Evolutionary conservation across 2,329 filamentous ascomycete species (phyloP).

Genomic region (Bimuria novae-zelandiae): DNA sequence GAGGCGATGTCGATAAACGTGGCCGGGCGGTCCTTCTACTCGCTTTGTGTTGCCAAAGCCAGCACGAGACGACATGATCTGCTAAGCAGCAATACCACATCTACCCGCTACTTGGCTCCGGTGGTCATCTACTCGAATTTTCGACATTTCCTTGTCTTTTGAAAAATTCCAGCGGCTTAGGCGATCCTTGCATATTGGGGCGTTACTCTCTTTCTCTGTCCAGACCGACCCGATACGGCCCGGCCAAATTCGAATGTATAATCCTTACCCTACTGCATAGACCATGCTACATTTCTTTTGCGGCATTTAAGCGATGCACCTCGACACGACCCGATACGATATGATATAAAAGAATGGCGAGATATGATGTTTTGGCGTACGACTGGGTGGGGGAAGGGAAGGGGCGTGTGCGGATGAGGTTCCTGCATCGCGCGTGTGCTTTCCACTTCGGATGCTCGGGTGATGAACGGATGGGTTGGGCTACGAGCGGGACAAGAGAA

Average conservation of each 20-base stretch:
- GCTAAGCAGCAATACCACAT: background rate
- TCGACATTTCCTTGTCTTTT: conserved; percentile 1
- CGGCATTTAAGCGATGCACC: conserved; percentile 2
- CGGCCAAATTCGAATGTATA: conserved; percentile 2
- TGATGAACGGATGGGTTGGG: background rate
- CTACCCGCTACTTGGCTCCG: background rate
- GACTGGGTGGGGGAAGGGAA: background rate
- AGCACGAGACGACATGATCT: background rate
- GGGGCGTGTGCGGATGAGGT: background rate
- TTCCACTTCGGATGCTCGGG: background rate
- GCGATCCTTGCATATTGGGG: conserved; percentile 15
- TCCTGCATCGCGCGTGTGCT: background rate
- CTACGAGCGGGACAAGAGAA: background rate
- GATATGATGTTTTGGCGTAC: background rate
- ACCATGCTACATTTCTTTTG: background rate
- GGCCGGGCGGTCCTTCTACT: background rate
- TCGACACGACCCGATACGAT: background rate
- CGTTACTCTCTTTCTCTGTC: conserved; percentile 8
- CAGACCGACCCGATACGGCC: background rate
- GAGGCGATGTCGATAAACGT: background rate
- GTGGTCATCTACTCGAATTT: background rate
- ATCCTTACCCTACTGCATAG: background rate
- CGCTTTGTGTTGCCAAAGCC: no score
- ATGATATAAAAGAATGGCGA: background rate
- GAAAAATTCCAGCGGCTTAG: conserved; percentile 12